phyloP scores from a whole-genome alignment of 2,329 filamentous ascomycete genomes.

The Colletotrichum scovillei region DNA sequence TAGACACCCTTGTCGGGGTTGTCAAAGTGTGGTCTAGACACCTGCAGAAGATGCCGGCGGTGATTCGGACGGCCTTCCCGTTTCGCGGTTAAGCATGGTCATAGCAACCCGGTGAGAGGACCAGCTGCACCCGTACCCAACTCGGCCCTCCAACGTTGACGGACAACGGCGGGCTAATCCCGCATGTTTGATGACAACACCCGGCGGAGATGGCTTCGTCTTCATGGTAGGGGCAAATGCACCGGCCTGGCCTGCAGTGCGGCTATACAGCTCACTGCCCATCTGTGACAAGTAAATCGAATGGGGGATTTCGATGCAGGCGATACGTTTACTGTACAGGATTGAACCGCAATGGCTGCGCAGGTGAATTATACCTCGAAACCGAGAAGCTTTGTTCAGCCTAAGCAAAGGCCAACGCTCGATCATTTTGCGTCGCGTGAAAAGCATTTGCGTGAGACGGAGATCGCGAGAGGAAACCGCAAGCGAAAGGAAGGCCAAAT shows the following conservation, averaged over 20 bases:
- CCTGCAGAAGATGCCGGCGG: conserved; percentile 25
- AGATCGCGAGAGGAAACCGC: not conserved
- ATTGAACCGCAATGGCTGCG: not conserved
- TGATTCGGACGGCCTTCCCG: conserved; percentile 30
- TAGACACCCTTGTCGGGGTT: conserved; percentile 18
- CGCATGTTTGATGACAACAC: not conserved
- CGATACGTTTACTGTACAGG: not conserved
- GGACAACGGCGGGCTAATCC: conserved; percentile 17
- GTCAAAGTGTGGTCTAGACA: conserved; percentile 29
- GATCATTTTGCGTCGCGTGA: not conserved
- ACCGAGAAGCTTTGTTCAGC: not conserved
- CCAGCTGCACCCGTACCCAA: conserved; percentile 36
- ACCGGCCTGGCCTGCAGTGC: not conserved
- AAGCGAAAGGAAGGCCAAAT: not conserved
- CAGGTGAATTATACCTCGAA: not conserved
- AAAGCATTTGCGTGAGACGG: not conserved
- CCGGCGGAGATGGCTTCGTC: not conserved
- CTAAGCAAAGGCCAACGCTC: not conserved
- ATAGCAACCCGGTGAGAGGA: conserved; percentile 19
- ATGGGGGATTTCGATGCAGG: not conserved
- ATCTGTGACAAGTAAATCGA: not conserved
- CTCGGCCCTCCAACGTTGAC: conserved; percentile 11
- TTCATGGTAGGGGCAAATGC: not conserved
- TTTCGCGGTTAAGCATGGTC: conserved; percentile 27
- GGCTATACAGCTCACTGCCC: not conserved